Evolutionary conservation across 495 filamentous ascomycete genomes (phyloP), one percentile per base, ranked within the genome.

Genomic region (Symbiotaphrina buchneri): DNA sequence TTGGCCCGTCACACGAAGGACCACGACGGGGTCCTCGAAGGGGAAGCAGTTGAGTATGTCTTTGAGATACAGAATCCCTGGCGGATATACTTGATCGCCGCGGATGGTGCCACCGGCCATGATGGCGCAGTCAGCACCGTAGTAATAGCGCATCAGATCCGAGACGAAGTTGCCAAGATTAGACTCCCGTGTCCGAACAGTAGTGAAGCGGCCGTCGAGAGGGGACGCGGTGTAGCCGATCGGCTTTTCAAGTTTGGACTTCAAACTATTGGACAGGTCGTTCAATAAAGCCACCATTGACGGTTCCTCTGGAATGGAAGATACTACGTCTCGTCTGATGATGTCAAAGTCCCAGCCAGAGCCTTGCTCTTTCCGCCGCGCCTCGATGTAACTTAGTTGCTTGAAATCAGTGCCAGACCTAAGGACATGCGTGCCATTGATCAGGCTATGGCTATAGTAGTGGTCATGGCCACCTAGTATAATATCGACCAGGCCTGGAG

Each of bases 381-480:
- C 70, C 45, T 92, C 80, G 34, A 93, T 61, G 44, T 92, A 91
- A 40, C 74, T 83, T 3, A 92, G 49, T 39, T 93, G 78, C 51
- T 81, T 85, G 49, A 92, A 93, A 46, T 93, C 83, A 14, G 67
- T 75, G 0, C 83, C 81, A 0, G 78, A 85, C 2, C 83, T 65
- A 2, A 93, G 57, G 2, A 90, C 58, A 42, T 93, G 81, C 3
- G 63, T 70, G 10, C 71, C 68, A 37, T 90, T 87, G 40, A 82
- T 58, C 30, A 77, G 30, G 26, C 60, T 56, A 46, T 92, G 81
- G 19, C 56, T 58, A 40, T 92, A 92, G 46, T 74, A 84, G 42
- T 93, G 83, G 36, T 93, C 83, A 41, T 92, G 83, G 3, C 83
- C 83, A 25, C 83, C 81, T 1, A 92, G 56, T 17, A 93, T 73